These are phyloP conservation scores for Cymbidium sinense DNA, from an alignment of 106 monocot genomes.

Conservation along the genomic window DNA sequence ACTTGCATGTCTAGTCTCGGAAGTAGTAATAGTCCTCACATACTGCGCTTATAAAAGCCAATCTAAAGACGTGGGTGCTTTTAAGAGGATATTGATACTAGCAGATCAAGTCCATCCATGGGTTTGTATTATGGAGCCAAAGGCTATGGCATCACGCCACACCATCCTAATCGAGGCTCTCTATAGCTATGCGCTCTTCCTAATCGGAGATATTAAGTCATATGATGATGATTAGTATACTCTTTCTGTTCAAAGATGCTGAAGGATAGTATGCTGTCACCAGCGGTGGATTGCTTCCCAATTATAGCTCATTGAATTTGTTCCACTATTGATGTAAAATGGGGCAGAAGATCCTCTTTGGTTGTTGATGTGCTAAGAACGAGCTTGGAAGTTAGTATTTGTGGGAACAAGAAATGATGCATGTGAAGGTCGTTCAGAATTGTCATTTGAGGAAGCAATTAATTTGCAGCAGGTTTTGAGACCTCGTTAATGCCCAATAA, in stretches of 20 bases:
- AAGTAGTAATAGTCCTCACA: conserved; percentile 24
- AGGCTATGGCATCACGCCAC: conserved; percentile 28
- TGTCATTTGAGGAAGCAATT: conserved; percentile 14
- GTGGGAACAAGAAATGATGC: conserved; percentile 50
- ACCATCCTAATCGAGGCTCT: conserved; percentile 32
- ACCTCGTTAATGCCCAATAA: no score
- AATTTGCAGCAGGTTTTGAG: conserved; percentile 51
- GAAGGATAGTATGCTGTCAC: conserved; percentile 33
- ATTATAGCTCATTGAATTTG: conserved; percentile 42
- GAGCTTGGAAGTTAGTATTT: conserved; percentile 24
- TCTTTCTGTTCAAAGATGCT: conserved; percentile 39
- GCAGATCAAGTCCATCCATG: no score
- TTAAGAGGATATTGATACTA: conserved; percentile 32
- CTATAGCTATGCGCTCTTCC: conserved; percentile 40
- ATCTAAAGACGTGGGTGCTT: conserved; percentile 23
- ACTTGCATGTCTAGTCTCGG: no score
- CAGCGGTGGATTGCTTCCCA: conserved; percentile 31
- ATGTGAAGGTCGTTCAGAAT: conserved; percentile 9
- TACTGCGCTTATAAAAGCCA: conserved; percentile 35
- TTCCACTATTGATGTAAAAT: conserved; percentile 29
- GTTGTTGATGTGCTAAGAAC: no score
- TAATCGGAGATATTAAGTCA: no score
- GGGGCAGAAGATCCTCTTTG: conserved; percentile 25
- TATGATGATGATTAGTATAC: conserved; percentile 42
- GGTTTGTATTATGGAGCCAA: conserved; percentile 35